Evolutionary conservation across 192 early-diverging fungal genomes (phyloP), one percentile per base, ranked within the genome.

Genomic region (Coemansia sp.): DNA sequence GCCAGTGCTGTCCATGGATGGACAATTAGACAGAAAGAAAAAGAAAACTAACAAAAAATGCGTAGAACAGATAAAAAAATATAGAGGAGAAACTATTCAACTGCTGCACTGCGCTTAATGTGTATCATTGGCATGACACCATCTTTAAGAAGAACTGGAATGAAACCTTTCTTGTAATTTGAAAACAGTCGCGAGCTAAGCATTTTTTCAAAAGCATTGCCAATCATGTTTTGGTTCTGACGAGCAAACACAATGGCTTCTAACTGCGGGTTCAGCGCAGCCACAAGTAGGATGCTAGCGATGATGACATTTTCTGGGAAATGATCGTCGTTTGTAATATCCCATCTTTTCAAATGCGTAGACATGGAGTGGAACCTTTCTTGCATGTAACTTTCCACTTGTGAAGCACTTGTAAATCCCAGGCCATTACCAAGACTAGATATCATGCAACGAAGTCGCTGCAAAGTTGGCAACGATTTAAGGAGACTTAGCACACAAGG

Each of bases 281-380:
- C 25, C 4, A 46, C 19, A 24, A 61, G 22, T 23, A 61, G 11
- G 2, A 42, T 24, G 63, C 63, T 54, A 9, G 54, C 31, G 7
- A 64, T 30, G 4, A 54, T 19, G 27, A 54, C 24, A 9, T 54
- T 54, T n/a, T 36, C 20, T 4, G 51, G 52, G 19, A 52, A n/a
- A 39, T 56, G 29, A 1, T 24, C 60, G 22, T 46, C 27, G 39
- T 61, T 61, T 14, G 17, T 51, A n/a, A 61, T 29, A 2, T 36
- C 50, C 60, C 60, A 61, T 61, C 29, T 50, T 20, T 61, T 39
- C 27, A 61, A 61, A 24, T 61, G 60, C 5, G 60, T 46, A 17
- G 39, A 46, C 39, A 46, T 46, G 39, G 39, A 17, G 39, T 46
- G 9, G 17, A 46, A 46, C 39, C 39, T 46, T 0, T 46, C 39